A percentile compares a stretch with the other conserved stretches of the same genome.
Conservation (phyloP, 441 rosid species). For the Adansonia grandidieri region DNA sequence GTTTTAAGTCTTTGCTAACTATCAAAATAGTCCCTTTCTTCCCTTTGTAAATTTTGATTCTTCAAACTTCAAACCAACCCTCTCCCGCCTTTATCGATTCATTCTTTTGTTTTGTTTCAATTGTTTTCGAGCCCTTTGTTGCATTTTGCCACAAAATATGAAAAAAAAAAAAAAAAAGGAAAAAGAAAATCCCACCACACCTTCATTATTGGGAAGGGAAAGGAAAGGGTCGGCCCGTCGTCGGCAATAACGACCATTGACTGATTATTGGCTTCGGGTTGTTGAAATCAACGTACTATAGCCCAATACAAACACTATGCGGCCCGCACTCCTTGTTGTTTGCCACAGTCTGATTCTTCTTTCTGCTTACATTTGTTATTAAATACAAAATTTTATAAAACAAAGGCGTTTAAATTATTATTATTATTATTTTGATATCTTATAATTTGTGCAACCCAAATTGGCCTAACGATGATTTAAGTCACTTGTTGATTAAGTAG, state of each 20-base stretch:
- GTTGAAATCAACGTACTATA: background rate
- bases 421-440: background rate
- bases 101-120: background rate
- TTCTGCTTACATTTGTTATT: too few relatives aligned
- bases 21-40: background rate
- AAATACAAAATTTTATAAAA: too few relatives aligned
- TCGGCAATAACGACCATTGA: constrained; percentile 30
- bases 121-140: background rate
- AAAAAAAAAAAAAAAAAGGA: background rate
- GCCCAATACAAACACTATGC: too few relatives aligned
- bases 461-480: background rate
- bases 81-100: background rate
- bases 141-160: background rate
- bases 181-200: background rate
- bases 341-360: background rate
- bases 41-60: background rate
- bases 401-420: background rate
- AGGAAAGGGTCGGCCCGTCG: constrained; percentile 10
- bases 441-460: background rate
- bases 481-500: background rate
- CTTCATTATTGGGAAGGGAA: background rate
- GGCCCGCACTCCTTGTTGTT: background rate
- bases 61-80: background rate
- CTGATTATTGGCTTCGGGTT: constrained; percentile 31
- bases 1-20: constrained; percentile 8